These are phyloP conservation scores for Darksidea phi DNA, from an alignment of 495 filamentous ascomycete species.

Conservation along the genomic window DNA sequence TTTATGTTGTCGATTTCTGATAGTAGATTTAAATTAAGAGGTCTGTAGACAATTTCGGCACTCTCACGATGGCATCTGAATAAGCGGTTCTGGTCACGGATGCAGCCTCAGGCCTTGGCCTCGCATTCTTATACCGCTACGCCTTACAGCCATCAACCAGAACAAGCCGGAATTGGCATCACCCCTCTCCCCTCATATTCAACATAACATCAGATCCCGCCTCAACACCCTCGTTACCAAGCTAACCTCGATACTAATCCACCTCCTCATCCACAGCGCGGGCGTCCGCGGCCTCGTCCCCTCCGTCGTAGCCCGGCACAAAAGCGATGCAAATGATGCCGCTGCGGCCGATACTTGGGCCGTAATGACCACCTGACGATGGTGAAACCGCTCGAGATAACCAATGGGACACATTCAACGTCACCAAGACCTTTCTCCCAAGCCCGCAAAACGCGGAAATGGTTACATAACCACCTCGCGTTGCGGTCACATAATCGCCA, in stretches of 20 bases:
- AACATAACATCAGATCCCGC: conserved; percentile 17
- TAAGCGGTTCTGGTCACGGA: conserved; percentile 38
- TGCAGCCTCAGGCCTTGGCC: conserved; percentile 37
- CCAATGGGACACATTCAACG: conserved; percentile 41
- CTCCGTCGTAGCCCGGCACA: conserved; percentile 15
- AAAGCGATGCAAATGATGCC: conserved; percentile 28
- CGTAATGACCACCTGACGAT: conserved; percentile 40
- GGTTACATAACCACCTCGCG: too few relatives aligned
- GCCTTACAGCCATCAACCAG: not conserved
- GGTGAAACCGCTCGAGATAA: conserved; percentile 38
- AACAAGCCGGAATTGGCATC: conserved; percentile 26
- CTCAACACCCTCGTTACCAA: conserved; percentile 18
- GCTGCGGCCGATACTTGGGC: conserved; percentile 38
- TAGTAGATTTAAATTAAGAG: too few relatives aligned
- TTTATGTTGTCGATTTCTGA: too few relatives aligned
- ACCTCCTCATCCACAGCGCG: conserved; percentile 42
- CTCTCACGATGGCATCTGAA: not conserved
- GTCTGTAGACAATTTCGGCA: too few relatives aligned
- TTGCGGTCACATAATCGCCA: too few relatives aligned
- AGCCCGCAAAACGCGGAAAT: too few relatives aligned
- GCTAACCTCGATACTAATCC: conserved; percentile 30
- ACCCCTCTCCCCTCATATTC: not conserved
- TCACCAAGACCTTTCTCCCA: conserved; percentile 38
- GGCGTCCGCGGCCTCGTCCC: conserved; percentile 45
- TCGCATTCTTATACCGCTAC: conserved; percentile 33